phyloP scores from a whole-genome alignment of 257 asterid species.

The Striga asiatica region DNA sequence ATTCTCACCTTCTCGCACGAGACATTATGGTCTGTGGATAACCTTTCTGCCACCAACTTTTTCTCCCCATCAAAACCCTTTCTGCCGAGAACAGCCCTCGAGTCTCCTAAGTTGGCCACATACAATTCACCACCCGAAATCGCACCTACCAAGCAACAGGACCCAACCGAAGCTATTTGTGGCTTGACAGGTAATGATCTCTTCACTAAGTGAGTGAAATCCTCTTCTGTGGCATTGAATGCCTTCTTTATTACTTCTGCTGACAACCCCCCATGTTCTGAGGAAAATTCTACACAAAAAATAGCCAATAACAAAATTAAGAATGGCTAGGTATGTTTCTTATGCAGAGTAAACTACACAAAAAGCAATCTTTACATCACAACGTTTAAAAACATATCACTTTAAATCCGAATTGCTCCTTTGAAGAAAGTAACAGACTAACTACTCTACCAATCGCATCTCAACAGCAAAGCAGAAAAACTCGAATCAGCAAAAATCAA shows the following conservation, averaged over 20 bases:
- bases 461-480: neutral
- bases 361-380: neutral
- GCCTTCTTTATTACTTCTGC: slow-evolving; percentile 78
- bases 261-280: slow-evolving; percentile 82
- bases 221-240: slow-evolving; percentile 83
- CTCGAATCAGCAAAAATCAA: neutral
- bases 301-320: slow-evolving; percentile 7
- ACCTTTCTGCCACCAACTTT: slow-evolving; percentile 65
- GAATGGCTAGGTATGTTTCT: no score
- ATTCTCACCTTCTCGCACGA: slow-evolving; percentile 67
- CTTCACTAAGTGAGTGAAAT: slow-evolving; percentile 69
- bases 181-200: slow-evolving; percentile 50
- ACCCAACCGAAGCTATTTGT: slow-evolving; percentile 80
- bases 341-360: no score
- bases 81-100: slow-evolving; percentile 92
- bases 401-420: neutral
- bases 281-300: slow-evolving; percentile 54
- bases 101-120: slow-evolving; percentile 90
- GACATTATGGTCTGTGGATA: slow-evolving; percentile 88
- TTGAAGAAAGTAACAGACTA: neutral
- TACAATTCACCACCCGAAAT: slow-evolving; percentile 61
- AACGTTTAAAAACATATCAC: neutral
- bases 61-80: slow-evolving; percentile 57
- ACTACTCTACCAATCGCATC: neutral
- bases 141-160: slow-evolving; percentile 87